A percentile compares a stretch with the other conserved stretches of the same genome.
Conservation (phyloP, 2,329 filamentous ascomycete species). For the Botryotinia calthae region DNA sequence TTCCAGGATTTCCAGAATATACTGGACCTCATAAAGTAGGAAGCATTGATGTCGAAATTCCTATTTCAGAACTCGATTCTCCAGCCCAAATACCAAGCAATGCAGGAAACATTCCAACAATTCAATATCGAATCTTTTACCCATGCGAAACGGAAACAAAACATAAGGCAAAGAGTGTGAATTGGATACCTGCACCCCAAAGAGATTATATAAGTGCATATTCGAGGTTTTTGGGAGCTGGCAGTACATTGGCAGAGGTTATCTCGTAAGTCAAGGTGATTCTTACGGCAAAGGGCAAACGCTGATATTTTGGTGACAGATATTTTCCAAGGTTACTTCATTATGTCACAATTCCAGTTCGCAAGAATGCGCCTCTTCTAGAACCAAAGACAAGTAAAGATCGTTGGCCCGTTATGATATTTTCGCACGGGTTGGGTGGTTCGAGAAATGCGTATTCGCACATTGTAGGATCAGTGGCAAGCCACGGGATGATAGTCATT, state of each 20-base stretch:
- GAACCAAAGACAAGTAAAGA: slow-evolving; percentile 42
- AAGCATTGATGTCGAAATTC: slow-evolving; percentile 77
- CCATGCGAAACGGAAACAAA: slow-evolving; percentile 54
- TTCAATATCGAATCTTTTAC: slow-evolving; percentile 82
- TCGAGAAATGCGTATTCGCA: slow-evolving; percentile 84
- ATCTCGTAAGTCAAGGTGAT: slow-evolving; percentile 52
- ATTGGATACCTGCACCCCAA: slow-evolving; percentile 78
- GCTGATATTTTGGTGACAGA: slow-evolving; percentile 41
- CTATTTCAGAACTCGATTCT: slow-evolving; percentile 56
- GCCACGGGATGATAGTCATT: slow-evolving; percentile 76
- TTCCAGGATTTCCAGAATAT: slow-evolving; percentile 72
- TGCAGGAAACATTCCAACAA: slow-evolving; percentile 61
- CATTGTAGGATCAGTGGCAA: slow-evolving; percentile 72
- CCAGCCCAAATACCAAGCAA: slow-evolving; percentile 49
- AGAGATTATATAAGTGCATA: slow-evolving; percentile 72
- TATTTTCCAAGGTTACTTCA: slow-evolving; percentile 69
- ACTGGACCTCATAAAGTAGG: slow-evolving; percentile 77
- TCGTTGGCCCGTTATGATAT: slow-evolving; percentile 78
- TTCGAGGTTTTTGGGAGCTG: slow-evolving; percentile 70
- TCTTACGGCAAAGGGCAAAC: not conserved
- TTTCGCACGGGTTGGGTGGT: slow-evolving; percentile 82
- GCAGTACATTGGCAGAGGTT: slow-evolving; percentile 54
- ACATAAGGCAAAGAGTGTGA: slow-evolving; percentile 50
- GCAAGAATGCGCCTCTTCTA: slow-evolving; percentile 67
- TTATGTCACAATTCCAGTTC: slow-evolving; percentile 69